phyloP scores from a whole-genome alignment of 1,284 basidiomycete genomes.

The Cryptococcus deneoformans region DNA sequence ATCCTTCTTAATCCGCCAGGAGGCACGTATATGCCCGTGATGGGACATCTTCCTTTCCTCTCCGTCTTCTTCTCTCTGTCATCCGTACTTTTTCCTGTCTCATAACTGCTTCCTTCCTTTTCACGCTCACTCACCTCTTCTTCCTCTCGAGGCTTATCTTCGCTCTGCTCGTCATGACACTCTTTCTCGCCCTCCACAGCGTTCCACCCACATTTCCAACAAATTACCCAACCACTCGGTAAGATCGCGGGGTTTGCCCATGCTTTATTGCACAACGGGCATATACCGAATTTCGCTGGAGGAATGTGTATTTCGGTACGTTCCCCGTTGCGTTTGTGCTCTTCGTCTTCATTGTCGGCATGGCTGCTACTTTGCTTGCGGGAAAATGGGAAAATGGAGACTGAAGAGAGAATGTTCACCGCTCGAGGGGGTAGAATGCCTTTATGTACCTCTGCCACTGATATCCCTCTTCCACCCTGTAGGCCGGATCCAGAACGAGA shows the following conservation, averaged over 20 bases:
- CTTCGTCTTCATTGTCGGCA: conserved; percentile 42
- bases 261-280: conserved; percentile 72
- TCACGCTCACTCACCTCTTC: background rate
- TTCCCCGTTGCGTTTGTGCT: background rate
- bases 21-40: conserved; percentile 71
- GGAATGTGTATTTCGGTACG: conserved; percentile 10
- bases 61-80: conserved; percentile 5
- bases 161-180: conserved; percentile 21
- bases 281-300: conserved; percentile 67
- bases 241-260: conserved; percentile 88
- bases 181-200: conserved; percentile 63
- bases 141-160: background rate
- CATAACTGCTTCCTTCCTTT: background rate
- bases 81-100: background rate
- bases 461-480: conserved; percentile 46
- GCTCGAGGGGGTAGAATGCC: conserved; percentile 71
- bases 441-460: conserved; percentile 58
- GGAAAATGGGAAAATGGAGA: conserved; percentile 51
- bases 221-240: conserved; percentile 92
- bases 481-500: conserved; percentile 29
- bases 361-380: conserved; percentile 47
- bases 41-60: conserved; percentile 71
- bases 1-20: conserved; percentile 86
- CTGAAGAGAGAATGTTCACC: conserved; percentile 52
- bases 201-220: conserved; percentile 88